Evolutionary conservation across 257 asterid species (phyloP).

Genomic region (Hygrophila difformis): DNA sequence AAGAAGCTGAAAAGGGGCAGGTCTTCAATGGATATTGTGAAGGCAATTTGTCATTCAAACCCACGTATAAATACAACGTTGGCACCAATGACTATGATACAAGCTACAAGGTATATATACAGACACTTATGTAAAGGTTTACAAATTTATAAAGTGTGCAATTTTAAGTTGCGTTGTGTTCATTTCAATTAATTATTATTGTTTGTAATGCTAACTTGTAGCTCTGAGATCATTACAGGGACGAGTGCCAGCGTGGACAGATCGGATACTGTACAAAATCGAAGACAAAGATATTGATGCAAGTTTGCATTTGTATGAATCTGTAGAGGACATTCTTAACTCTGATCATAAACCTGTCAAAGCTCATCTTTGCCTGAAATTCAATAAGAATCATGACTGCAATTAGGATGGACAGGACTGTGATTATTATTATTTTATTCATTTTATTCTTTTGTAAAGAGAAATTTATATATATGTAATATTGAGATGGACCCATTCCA

Average conservation of each 20-base stretch:
- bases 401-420: too few relatives aligned
- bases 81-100: slow-evolving; percentile 68
- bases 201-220: not conserved
- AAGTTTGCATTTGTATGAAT: slow-evolving; percentile 48
- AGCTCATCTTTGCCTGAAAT: slow-evolving; percentile 58
- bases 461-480: too few relatives aligned
- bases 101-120: slow-evolving; percentile 59
- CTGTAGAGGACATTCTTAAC: slow-evolving; percentile 37
- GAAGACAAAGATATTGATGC: slow-evolving; percentile 34
- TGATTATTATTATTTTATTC: too few relatives aligned
- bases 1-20: slow-evolving; percentile 69
- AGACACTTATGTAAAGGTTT: too few relatives aligned
- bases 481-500: too few relatives aligned
- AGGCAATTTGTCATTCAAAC: slow-evolving; percentile 58
- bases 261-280: slow-evolving; percentile 57
- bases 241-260: slow-evolving; percentile 86
- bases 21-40: slow-evolving; percentile 56
- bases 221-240: too few relatives aligned
- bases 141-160: too few relatives aligned
- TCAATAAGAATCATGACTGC: too few relatives aligned
- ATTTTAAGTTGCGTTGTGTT: too few relatives aligned
- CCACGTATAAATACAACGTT: slow-evolving; percentile 50
- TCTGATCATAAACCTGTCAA: slow-evolving; percentile 72
- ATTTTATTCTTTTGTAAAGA: too few relatives aligned
- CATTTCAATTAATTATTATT: not conserved